These are phyloP conservation scores for Trypanosoma theileri DNA, from an alignment of 208 protist species.

Conservation along the genomic window DNA sequence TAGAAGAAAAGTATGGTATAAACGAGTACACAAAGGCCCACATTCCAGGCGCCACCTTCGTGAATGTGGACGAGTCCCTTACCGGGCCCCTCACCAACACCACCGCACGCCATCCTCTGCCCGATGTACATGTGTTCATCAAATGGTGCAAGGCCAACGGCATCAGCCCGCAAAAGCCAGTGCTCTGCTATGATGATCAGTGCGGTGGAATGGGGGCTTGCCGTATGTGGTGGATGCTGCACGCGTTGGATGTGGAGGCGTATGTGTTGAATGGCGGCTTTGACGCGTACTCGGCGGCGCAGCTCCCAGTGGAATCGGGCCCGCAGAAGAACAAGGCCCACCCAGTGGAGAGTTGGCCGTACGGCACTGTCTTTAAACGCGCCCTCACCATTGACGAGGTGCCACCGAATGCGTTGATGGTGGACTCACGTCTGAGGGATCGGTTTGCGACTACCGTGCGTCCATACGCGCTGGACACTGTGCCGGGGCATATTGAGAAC, in stretches of 20 bases:
- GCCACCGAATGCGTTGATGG: slow-evolving; percentile 48
- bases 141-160: slow-evolving; percentile 59
- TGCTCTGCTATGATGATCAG: slow-evolving; percentile 85
- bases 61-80: slow-evolving; percentile 58
- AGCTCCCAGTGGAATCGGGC: slow-evolving; percentile 42
- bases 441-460: slow-evolving; percentile 67
- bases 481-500: slow-evolving; percentile 76
- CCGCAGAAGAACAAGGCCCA: slow-evolving; percentile 7
- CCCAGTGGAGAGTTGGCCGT: slow-evolving; percentile 42
- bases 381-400: slow-evolving; percentile 41
- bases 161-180: slow-evolving; percentile 37
- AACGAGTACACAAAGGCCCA: slow-evolving; percentile 56
- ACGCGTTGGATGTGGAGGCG: slow-evolving; percentile 69
- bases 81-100: slow-evolving; percentile 16
- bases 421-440: slow-evolving; percentile 46
- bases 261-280: slow-evolving; percentile 78
- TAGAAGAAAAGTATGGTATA: slow-evolving; percentile 34
- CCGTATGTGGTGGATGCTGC: slow-evolving; percentile 89
- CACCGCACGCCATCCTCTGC: slow-evolving; percentile 64
- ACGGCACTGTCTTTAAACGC: slow-evolving; percentile 35
- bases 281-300: slow-evolving; percentile 48
- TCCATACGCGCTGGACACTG: slow-evolving; percentile 44
- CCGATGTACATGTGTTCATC: slow-evolving; percentile 45
- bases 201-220: slow-evolving; percentile 70
- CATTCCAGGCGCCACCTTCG: slow-evolving; percentile 41